Conservation (phyloP, 306 rosid species). For the Corylus heterophylla region DNA sequence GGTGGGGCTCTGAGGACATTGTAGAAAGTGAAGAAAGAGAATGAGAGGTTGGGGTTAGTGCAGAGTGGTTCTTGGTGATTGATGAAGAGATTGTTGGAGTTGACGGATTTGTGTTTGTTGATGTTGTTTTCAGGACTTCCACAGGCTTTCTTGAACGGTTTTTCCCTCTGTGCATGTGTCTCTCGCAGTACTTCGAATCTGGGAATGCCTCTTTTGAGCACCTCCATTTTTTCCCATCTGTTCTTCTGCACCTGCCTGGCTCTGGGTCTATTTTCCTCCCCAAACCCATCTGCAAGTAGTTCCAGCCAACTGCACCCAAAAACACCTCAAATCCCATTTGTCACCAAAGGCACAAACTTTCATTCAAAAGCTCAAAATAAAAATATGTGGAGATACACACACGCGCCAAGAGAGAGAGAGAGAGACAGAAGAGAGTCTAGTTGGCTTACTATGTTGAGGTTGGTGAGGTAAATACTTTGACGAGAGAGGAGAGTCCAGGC, state of each 20-base stretch:
- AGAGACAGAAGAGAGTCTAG: neutral
- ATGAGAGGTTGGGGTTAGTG: constrained; percentile 44
- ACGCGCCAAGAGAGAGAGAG: neutral
- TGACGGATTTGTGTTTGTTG: constrained; percentile 33
- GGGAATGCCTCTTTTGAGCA: constrained; percentile 94
- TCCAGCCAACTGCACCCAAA: constrained; percentile 83
- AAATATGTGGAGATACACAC: neutral
- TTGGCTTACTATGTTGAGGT: constrained; percentile 59
- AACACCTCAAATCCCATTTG: constrained; percentile 8
- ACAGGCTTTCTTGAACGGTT: constrained; percentile 99
- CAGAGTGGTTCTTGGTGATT: constrained; percentile 38
- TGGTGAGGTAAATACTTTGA: constrained; percentile 66
- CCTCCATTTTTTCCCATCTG: constrained; percentile 98
- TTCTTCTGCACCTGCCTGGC: constrained; percentile 98
- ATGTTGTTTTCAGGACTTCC: constrained; percentile 72
- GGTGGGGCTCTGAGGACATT: constrained; percentile 37
- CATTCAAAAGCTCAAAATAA: neutral
- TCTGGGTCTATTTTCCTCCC: constrained; percentile 97
- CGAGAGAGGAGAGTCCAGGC: constrained; percentile 58
- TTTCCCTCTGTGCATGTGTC: constrained; percentile 99
- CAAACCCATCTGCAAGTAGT: constrained; percentile 80
- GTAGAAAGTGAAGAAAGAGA: constrained; percentile 38
- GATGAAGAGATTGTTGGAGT: constrained; percentile 48
- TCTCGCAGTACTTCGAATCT: constrained; percentile 96
- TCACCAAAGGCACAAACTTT: neutral